Evolutionary conservation across 768 basidiomycete genomes (phyloP).

Genomic region (Fistulinella prunicolor): DNA sequence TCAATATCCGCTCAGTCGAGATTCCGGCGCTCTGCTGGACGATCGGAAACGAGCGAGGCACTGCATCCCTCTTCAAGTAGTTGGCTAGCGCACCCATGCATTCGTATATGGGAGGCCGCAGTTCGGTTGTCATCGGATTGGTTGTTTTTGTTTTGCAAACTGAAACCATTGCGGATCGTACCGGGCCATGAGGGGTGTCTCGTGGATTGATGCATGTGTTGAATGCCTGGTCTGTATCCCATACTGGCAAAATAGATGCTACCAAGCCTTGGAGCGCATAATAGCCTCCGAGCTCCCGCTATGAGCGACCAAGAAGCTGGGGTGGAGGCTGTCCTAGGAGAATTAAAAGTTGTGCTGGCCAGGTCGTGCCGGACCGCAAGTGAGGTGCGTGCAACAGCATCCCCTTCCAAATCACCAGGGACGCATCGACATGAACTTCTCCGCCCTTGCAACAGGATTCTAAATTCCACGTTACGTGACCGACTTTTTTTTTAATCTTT

Average conservation of each 20-base stretch:
- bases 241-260: constrained; percentile 9
- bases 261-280: constrained; percentile 8
- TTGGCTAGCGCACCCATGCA: constrained; percentile 10
- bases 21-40: constrained; percentile 23
- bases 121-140: constrained; percentile 7
- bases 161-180: constrained; percentile 2
- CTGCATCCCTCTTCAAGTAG: constrained; percentile 18
- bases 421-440: constrained; percentile 12
- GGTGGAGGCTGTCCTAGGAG: constrained; percentile 23
- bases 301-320: constrained; percentile 1
- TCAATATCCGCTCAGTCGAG: constrained; percentile 35
- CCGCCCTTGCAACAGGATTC: constrained; percentile 15
- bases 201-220: constrained; percentile 20
- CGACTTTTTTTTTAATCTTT: constrained; percentile 9
- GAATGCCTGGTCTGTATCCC: constrained; percentile 8
- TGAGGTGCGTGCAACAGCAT: constrained; percentile 18
- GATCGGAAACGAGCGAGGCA: constrained; percentile 10
- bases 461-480: constrained; percentile 29
- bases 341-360: constrained; percentile 18
- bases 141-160: constrained; percentile 2
- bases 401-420: constrained; percentile 10
- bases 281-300: constrained; percentile 2
- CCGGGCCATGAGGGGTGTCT: constrained; percentile 6
- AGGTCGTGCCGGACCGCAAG: constrained; percentile 11
- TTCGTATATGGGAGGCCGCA: constrained; percentile 2